phyloP scores from a whole-genome alignment of 148 eudicot species.

The Talinum fruticosum region DNA sequence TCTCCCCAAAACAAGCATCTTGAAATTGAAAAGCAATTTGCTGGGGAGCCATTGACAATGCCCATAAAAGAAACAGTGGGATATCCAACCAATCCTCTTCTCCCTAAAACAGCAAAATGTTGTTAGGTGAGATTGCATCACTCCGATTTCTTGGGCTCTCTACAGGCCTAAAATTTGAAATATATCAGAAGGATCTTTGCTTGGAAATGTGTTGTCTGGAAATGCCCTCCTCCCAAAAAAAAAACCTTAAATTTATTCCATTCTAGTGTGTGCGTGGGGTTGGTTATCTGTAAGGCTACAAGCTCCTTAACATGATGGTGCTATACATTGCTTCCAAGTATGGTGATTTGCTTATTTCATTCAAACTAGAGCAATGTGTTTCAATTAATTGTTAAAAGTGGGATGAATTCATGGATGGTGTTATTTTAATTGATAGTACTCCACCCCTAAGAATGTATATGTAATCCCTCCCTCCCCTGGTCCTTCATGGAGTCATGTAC shows the following conservation, averaged over 20 bases:
- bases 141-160: no score
- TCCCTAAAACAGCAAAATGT: no score
- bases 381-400: not conserved
- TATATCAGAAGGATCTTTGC: no score
- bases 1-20: not conserved
- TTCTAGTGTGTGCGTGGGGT: no score
- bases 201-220: not conserved
- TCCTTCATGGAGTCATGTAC: not conserved
- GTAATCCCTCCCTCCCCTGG: not conserved
- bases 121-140: no score
- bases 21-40: not conserved
- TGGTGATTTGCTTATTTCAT: not conserved
- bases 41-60: not conserved
- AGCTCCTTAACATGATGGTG: not conserved
- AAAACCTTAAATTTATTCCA: no score
- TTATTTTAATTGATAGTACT: not conserved
- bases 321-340: not conserved
- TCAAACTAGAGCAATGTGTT: not conserved
- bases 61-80: not conserved
- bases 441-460: not conserved
- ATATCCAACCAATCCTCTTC: no score
- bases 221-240: not conserved
- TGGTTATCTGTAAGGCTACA: no score
- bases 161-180: no score
- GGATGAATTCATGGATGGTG: not conserved